Conservation (phyloP, 805 yeast species). For the Saccharomycopsis capsularis region DNA sequence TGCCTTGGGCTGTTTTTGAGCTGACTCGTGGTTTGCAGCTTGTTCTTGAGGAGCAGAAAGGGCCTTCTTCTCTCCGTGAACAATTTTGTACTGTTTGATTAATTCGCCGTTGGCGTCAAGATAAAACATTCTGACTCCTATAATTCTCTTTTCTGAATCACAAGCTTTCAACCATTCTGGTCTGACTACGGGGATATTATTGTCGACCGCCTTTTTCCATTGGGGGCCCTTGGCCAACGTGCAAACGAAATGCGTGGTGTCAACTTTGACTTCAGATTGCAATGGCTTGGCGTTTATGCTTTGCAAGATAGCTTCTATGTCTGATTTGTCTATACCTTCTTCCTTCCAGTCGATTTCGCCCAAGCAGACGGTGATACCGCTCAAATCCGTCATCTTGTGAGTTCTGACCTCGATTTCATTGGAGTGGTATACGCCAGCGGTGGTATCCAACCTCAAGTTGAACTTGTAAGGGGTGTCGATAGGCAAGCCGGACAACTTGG, state of each 20-base stretch:
- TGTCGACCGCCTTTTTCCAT: constrained; percentile 69
- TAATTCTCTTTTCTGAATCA: constrained; percentile 85
- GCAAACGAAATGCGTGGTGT: constrained; percentile 90
- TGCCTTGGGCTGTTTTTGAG: neutral
- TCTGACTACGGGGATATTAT: constrained; percentile 86
- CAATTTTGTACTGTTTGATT: constrained; percentile 13
- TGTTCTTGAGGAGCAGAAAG: constrained; percentile 7
- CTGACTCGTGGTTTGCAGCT: neutral
- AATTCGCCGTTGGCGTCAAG: constrained; percentile 22
- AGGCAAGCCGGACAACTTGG: constrained; percentile 86
- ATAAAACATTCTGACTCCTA: constrained; percentile 86
- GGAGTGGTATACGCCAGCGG: constrained; percentile 80
- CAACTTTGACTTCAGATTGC: constrained; percentile 68
- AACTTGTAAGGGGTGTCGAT: constrained; percentile 77
- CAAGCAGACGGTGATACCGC: constrained; percentile 85
- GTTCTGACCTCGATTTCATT: constrained; percentile 66
- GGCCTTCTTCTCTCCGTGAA: constrained; percentile 7
- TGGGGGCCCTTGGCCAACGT: constrained; percentile 67
- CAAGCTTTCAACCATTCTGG: constrained; percentile 98
- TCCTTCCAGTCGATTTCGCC: constrained; percentile 68
- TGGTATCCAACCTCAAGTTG: constrained; percentile 73
- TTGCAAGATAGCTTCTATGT: constrained; percentile 53
- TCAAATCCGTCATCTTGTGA: constrained; percentile 91
- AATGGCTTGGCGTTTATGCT: constrained; percentile 81
- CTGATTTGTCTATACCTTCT: constrained; percentile 39